Base-by-base conservation (phyloP, 345 rosid species). In the Populus deltoides region DNA sequence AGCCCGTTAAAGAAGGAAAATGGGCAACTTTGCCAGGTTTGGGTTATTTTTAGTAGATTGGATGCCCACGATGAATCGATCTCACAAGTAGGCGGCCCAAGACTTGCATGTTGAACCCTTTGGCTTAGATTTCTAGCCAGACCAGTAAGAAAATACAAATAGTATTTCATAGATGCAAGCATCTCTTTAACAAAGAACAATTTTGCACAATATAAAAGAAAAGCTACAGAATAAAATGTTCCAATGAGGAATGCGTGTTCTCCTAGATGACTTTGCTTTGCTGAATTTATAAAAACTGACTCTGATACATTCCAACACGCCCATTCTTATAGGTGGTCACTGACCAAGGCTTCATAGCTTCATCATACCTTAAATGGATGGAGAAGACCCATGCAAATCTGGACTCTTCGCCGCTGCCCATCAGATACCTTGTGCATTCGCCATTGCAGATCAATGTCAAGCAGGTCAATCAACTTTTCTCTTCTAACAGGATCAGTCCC, bases 391-490 rank as follows among this genome's bases (percentile, higher is more conserved):
- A 96, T 90, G 81, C 99, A 96, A 24, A 96, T 96, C 73, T 96
- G 99, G 74, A 96, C 99, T 35, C 99, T 89, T 18, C 99, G 97
- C 13, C 93, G 89, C 81, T 95, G 99, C 17, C 99, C 99, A 82
- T 96, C 99, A 71, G 99, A 96, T 49, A 92, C 99, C 82, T 96
- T 96, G 78, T 96, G 99, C 99, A 93, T 95, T 78, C 98, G 92
- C 99, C 99, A 93, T 72, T 88, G 90, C 62, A 96, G 85, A 83
- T 93, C 93, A 41, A 96, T 93, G 77, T 93, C 99, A 81, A 96
- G 99, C 77, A 95, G 90, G 63, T 93, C 98, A 82, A 93, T 93
- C 82, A 95, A 81, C 81, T 80, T 90, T 12, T 90, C 97, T 85
- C 99, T 93, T 89, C 99, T 89, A 62, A 33, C 84, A 59, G 97